Conservation (phyloP, 306 rosid genomes). For the Hippophae tibetana region DNA sequence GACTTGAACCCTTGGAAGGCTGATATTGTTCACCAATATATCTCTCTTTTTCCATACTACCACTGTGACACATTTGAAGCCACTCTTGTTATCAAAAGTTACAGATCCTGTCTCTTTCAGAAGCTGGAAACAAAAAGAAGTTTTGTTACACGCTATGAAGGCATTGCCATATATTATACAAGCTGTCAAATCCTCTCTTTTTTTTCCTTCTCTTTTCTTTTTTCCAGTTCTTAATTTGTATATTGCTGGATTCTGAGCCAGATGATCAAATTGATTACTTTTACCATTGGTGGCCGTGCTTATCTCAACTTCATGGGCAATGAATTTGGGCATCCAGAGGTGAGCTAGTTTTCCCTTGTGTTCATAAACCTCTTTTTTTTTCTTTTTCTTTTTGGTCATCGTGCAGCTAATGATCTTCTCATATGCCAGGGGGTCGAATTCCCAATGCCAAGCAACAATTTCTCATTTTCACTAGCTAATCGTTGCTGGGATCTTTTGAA, state of each 20-base stretch:
- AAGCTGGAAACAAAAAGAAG: too few species aligned
- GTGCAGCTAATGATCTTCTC: slow-evolving; percentile 24
- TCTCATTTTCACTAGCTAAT: slow-evolving; percentile 71
- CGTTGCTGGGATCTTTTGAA: slow-evolving; percentile 79
- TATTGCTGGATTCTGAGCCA: slow-evolving; percentile 25
- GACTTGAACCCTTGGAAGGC: too few species aligned
- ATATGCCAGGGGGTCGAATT: slow-evolving; percentile 72
- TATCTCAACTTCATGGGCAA: slow-evolving; percentile 97
- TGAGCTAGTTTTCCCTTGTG: slow-evolving; percentile 21
- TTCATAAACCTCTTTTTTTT: slow-evolving; percentile 6
- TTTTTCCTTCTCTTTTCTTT: neutral
- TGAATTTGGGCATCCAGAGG: slow-evolving; percentile 97
- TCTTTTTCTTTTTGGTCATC: too few species aligned
- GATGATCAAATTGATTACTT: slow-evolving; percentile 84
- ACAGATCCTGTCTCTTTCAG: too few species aligned
- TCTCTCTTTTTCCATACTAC: too few species aligned
- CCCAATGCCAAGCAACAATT: slow-evolving; percentile 66
- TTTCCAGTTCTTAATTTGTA: neutral
- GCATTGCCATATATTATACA: too few species aligned
- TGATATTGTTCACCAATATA: too few species aligned
- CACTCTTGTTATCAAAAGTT: too few species aligned
- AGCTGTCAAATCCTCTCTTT: neutral
- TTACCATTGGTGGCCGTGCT: slow-evolving; percentile 66
- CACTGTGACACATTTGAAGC: too few species aligned
- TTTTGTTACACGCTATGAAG: too few species aligned